phyloP scores from a whole-genome alignment of 202 grass and related monocot species.

The Musa balbisiana region DNA sequence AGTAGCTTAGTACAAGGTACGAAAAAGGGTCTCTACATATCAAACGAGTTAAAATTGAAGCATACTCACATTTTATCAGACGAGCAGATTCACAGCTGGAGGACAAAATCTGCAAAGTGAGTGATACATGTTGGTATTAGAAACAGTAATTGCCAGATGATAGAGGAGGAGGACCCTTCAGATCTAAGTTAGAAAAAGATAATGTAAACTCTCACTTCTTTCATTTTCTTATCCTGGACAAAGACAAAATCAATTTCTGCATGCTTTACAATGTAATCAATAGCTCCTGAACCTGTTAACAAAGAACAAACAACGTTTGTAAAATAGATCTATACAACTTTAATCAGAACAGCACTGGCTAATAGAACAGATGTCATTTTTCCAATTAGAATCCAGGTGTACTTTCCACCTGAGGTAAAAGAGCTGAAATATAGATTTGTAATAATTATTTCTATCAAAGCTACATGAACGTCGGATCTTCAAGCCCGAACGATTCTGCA shows the following conservation, averaged over 20 bases:
- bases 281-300: conserved; percentile 55
- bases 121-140: background rate
- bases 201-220: conserved; percentile 45
- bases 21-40: background rate
- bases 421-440: background rate
- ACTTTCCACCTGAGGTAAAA: background rate
- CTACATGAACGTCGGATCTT: background rate
- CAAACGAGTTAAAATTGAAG: background rate
- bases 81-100: conserved; percentile 40
- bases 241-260: conserved; percentile 80
- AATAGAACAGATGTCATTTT: too few species aligned
- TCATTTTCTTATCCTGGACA: conserved; percentile 95
- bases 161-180: background rate
- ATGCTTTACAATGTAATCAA: conserved; percentile 88
- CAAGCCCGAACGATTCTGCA: too few species aligned
- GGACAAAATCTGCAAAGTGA: conserved; percentile 44
- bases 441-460: background rate
- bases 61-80: conserved; percentile 55
- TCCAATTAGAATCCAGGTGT: background rate
- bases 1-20: conserved; percentile 8
- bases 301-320: conserved; percentile 3
- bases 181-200: conserved; percentile 6
- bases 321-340: background rate
- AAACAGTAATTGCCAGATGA: background rate
- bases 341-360: background rate